Percentiles rank a stretch among this genome's conserved stretches.
Evolutionary conservation across 179 eudicot species (phyloP).

Genomic region (Heliamphora pulchella): DNA sequence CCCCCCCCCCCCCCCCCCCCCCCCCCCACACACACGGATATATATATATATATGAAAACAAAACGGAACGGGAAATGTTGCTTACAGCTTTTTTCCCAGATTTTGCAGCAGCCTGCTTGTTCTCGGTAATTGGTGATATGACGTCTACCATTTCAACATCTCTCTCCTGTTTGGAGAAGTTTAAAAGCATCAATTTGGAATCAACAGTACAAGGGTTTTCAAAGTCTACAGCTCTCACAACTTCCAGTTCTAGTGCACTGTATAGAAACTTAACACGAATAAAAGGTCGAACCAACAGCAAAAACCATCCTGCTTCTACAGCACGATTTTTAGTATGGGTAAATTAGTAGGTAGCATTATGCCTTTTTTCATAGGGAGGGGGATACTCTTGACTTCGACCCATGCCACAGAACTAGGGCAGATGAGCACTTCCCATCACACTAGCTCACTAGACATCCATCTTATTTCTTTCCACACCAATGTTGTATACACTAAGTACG

Average conservation of each 20-base stretch:
- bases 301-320: neutral
- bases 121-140: constrained; percentile 15
- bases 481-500: neutral
- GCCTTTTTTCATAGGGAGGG: neutral
- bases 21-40: too few relatives aligned
- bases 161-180: constrained; percentile 30
- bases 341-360: neutral
- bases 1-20: too few relatives aligned
- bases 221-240: neutral
- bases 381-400: neutral
- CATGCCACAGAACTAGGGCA: neutral
- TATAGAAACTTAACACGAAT: neutral
- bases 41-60: neutral
- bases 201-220: neutral
- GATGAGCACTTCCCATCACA: neutral
- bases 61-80: neutral
- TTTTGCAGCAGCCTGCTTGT: constrained; percentile 12
- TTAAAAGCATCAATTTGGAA: neutral
- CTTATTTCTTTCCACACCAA: neutral
- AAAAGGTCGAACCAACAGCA: neutral
- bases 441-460: neutral
- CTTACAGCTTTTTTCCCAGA: constrained; percentile 35
- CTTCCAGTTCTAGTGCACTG: neutral
- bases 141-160: constrained; percentile 86
- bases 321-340: neutral